A percentile compares a stretch with the other conserved stretches of the same genome.
These are phyloP conservation scores for Misopates orontium DNA, from an alignment of 257 asterid species.

Conservation along the genomic window DNA sequence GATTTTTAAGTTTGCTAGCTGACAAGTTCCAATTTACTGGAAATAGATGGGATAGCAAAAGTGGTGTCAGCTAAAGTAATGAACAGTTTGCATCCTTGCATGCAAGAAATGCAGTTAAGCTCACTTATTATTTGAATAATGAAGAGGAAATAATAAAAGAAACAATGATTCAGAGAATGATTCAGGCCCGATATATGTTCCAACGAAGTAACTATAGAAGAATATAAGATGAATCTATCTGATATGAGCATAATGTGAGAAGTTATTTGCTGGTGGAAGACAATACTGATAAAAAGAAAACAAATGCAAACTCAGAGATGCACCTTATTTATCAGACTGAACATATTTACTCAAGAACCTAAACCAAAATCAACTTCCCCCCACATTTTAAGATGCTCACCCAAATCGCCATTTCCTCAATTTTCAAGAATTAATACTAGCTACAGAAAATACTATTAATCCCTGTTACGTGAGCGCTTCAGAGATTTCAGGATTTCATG, in stretches of 20 bases:
- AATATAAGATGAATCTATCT: not conserved
- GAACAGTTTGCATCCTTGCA: constrained; percentile 16
- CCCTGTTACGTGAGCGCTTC: too few relatives aligned
- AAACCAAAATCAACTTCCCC: too few relatives aligned
- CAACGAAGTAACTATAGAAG: not conserved
- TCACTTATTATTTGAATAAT: constrained; percentile 3
- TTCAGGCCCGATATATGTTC: constrained; percentile 12
- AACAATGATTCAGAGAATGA: not conserved
- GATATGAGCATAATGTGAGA: not conserved
- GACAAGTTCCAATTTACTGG: constrained; percentile 63
- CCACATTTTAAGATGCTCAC: too few relatives aligned
- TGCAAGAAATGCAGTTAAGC: constrained; percentile 20
- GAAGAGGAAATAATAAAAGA: not conserved
- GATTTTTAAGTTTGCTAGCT: constrained; percentile 52
- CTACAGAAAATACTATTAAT: too few relatives aligned
- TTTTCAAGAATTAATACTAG: not conserved
- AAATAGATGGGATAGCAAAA: constrained; percentile 27
- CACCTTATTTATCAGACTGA: not conserved
- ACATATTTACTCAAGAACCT: not conserved
- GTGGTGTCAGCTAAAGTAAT: constrained; percentile 18
- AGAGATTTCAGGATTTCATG: too few relatives aligned
- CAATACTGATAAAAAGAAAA: constrained; percentile 15
- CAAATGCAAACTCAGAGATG: too few relatives aligned
- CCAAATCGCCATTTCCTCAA: not conserved
- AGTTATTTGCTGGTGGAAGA: not conserved